Percentiles rank a stretch among this genome's conserved stretches.
These are phyloP conservation scores for Rhazya stricta DNA, from an alignment of 257 asterid genomes.

Conservation along the genomic window DNA sequence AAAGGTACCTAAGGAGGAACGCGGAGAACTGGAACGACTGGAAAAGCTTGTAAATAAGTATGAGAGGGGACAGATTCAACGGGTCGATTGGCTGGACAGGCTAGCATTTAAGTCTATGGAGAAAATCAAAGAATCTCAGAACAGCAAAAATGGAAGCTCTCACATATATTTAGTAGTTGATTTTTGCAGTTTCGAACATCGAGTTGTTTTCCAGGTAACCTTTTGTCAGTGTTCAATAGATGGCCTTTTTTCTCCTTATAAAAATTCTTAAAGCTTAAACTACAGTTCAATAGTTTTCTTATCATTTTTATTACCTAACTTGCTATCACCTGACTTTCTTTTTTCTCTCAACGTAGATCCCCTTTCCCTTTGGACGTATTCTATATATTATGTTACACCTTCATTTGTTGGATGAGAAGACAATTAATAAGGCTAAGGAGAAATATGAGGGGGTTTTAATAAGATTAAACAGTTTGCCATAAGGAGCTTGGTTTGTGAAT, in stretches of 20 bases:
- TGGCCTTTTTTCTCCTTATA: background rate
- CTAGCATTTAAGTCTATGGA: conserved; percentile 92
- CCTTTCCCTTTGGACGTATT: background rate
- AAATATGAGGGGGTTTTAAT: background rate
- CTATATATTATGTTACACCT: background rate
- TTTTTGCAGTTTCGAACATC: conserved; percentile 95
- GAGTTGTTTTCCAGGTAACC: conserved; percentile 93
- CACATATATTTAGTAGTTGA: conserved; percentile 70
- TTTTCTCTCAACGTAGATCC: background rate
- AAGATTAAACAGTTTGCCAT: background rate
- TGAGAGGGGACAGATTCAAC: conserved; percentile 95
- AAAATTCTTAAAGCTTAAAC: background rate
- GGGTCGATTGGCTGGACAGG: conserved; percentile 98
- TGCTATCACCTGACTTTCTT: background rate
- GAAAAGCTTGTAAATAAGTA: conserved; percentile 90
- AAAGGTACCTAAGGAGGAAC: conserved; percentile 93
- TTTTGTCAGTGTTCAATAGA: background rate
- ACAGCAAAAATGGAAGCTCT: conserved; percentile 75
- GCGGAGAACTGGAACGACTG: conserved; percentile 95
- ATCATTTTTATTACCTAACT: background rate
- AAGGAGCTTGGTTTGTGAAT: background rate
- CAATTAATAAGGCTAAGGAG: background rate
- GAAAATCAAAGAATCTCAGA: conserved; percentile 79
- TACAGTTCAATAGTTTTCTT: background rate
- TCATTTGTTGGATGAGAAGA: background rate